phyloP scores from a whole-genome alignment of 2,329 filamentous ascomycete genomes.

The Scopulariopsis brevicaulis region DNA sequence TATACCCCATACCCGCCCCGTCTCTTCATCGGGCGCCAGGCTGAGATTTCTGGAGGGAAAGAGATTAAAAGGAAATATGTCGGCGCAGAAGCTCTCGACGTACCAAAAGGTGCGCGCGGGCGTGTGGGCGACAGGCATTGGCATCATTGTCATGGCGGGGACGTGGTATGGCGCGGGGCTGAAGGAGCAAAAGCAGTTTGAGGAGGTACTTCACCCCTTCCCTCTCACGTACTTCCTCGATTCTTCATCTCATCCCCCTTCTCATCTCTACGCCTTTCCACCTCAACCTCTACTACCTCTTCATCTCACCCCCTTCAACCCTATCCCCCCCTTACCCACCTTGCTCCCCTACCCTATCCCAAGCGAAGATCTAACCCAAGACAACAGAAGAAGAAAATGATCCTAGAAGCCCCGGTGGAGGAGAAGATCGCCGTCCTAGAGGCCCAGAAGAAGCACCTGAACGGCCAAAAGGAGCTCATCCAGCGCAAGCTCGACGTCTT shows the following conservation, averaged over 20 bases:
- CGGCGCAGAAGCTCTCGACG: not conserved
- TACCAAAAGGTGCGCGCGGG: slow-evolving; percentile 5
- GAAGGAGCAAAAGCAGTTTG: slow-evolving; percentile 34
- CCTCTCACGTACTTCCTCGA: not conserved
- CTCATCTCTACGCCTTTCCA: too few relatives aligned
- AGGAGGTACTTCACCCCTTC: slow-evolving; percentile 18
- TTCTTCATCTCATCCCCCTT: too few relatives aligned
- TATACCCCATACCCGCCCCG: not conserved
- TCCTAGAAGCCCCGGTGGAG: slow-evolving; percentile 24
- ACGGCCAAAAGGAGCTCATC: slow-evolving; percentile 24
- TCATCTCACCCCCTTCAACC: too few relatives aligned
- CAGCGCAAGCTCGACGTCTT: slow-evolving; percentile 30
- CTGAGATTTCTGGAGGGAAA: too few relatives aligned
- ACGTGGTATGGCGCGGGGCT: slow-evolving; percentile 35
- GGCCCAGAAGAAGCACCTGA: slow-evolving; percentile 24
- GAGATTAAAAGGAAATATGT: not conserved
- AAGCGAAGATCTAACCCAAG: not conserved
- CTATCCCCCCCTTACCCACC: too few relatives aligned
- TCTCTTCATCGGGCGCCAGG: too few relatives aligned
- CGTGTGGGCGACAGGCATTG: slow-evolving; percentile 28
- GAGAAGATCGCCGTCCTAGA: slow-evolving; percentile 34
- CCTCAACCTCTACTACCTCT: too few relatives aligned
- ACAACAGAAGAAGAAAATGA: slow-evolving; percentile 18
- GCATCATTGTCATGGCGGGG: slow-evolving; percentile 33
- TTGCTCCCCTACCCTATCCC: not conserved